These are phyloP conservation scores for Petunia secreta DNA, from an alignment of 257 asterid species.

Conservation along the genomic window DNA sequence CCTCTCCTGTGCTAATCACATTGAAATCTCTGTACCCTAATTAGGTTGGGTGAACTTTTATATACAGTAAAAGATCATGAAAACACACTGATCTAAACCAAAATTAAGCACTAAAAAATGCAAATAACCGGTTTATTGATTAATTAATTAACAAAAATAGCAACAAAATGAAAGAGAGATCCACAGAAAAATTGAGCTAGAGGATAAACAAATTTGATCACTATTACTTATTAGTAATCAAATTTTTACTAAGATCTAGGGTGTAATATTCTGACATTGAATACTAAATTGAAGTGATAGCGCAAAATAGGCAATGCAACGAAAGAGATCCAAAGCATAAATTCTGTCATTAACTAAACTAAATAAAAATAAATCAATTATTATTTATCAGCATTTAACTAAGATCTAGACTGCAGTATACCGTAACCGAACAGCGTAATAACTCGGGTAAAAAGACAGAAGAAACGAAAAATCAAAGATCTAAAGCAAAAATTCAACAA, in stretches of 20 bases:
- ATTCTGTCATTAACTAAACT: slow-evolving; percentile 11
- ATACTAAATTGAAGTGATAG: neutral
- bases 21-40: neutral
- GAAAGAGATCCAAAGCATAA: neutral
- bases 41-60: neutral
- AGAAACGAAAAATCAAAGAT: neutral
- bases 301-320: neutral
- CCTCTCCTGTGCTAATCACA: neutral
- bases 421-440: neutral
- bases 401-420: neutral
- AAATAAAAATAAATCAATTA: neutral
- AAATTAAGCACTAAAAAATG: neutral
- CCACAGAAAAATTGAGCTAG: too few relatives aligned
- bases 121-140: too few relatives aligned
- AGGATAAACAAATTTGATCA: neutral
- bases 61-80: neutral
- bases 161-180: too few relatives aligned
- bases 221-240: neutral
- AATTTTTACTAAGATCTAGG: neutral
- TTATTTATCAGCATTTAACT: too few relatives aligned
- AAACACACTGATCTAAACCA: neutral
- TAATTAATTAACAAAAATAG: too few relatives aligned
- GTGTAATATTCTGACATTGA: neutral
- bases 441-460: too few relatives aligned
- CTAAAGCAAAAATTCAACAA: too few relatives aligned